These are phyloP conservation scores for Xerocomellus chrysenteron DNA, from an alignment of 768 basidiomycete genomes.

Conservation along the genomic window DNA sequence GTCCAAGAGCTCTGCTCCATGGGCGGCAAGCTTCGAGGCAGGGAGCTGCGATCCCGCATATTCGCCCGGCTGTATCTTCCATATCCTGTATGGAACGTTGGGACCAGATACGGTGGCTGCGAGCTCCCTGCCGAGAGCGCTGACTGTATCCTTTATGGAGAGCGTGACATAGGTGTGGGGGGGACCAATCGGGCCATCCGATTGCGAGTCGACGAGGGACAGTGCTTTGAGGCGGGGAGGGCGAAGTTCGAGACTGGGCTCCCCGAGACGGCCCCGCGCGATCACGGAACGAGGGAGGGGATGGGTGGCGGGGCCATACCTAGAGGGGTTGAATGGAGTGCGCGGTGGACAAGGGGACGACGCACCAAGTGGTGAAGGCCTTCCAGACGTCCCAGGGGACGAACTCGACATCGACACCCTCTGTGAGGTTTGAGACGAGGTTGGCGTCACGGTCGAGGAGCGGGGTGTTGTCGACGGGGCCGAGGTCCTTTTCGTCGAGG, in stretches of 20 bases:
- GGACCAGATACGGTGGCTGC: conserved; percentile 36
- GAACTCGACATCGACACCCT: conserved; percentile 72
- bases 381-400: conserved; percentile 74
- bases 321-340: conserved; percentile 30
- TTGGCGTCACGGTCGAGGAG: conserved; percentile 57
- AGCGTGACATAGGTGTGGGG: conserved; percentile 42
- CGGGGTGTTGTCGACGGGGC: conserved; percentile 71
- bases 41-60: conserved; percentile 32
- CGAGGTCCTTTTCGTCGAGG: conserved; percentile 60
- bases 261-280: conserved; percentile 49
- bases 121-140: conserved; percentile 41
- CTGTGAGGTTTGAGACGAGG: conserved; percentile 45
- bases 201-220: conserved; percentile 36
- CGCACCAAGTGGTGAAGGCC: conserved; percentile 59
- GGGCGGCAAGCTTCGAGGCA: conserved; percentile 20
- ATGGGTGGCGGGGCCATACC: conserved; percentile 66
- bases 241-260: conserved; percentile 64
- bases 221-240: conserved; percentile 65
- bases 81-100: conserved; percentile 53
- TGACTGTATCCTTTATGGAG: conserved; percentile 52
- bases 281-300: conserved; percentile 70
- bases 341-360: background rate
- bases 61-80: conserved; percentile 51
- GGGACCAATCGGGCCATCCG: conserved; percentile 28
- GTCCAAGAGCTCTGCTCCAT: conserved; percentile 43